Percentiles rank a stretch among this genome's conserved stretches.
phyloP scores from a whole-genome alignment of 805 yeast genomes.

The Candida sanyiensis region DNA sequence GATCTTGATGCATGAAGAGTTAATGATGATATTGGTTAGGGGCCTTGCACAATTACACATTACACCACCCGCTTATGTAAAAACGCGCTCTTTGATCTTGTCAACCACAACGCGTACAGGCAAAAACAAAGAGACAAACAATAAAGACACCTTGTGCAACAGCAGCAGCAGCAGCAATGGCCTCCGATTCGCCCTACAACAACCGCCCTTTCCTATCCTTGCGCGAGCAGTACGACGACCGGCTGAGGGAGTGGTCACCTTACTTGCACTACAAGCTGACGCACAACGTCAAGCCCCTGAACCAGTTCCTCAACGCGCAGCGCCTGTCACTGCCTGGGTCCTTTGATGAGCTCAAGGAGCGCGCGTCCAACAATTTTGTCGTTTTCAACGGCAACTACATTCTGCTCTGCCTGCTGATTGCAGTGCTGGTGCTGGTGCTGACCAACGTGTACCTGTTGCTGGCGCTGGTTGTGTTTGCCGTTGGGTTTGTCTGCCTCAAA shows the following conservation, averaged over 20 bases:
- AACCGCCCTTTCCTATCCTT: not conserved
- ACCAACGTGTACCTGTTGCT: constrained; percentile 11
- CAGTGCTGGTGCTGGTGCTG: constrained; percentile 8
- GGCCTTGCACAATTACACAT: too few species aligned
- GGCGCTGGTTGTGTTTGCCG: not conserved
- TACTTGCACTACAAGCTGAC: constrained; percentile 16
- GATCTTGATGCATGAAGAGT: not conserved
- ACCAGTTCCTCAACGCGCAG: constrained; percentile 12
- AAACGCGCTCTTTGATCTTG: too few species aligned
- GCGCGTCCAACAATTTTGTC: constrained; percentile 8
- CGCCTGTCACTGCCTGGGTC: constrained; percentile 6
- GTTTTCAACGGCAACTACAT: constrained; percentile 16
- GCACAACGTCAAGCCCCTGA: constrained; percentile 13
- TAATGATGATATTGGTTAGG: not conserved
- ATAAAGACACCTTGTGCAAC: not conserved
- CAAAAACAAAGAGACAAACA: too few species aligned
- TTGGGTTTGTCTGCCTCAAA: constrained; percentile 8
- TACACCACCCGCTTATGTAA: too few species aligned
- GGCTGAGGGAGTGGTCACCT: constrained; percentile 11
- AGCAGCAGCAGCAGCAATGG: not conserved
- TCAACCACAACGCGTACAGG: too few species aligned
- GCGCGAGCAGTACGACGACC: constrained; percentile 3
- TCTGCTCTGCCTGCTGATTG: constrained; percentile 6
- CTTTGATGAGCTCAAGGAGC: constrained; percentile 5
- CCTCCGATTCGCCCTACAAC: not conserved